Percentiles rank a stretch among this genome's conserved stretches.
Evolutionary conservation across 31 red algal species (phyloP).

Genomic region (Asparagopsis taxiformis): DNA sequence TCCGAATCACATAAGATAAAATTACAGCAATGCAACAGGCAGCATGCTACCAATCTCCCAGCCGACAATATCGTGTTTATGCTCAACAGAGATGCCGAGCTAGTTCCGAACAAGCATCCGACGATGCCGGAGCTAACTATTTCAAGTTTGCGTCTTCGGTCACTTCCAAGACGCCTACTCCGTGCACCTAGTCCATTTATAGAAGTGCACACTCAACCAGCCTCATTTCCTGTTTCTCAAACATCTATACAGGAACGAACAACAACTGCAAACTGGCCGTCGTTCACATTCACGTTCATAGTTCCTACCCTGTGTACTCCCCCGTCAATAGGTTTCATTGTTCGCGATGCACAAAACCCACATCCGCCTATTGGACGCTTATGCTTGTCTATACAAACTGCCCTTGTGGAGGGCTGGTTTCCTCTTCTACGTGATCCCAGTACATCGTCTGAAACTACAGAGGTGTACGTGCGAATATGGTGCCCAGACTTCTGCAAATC

Average conservation of each 20-base stretch:
- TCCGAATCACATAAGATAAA: no score
- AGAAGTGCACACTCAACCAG: not conserved
- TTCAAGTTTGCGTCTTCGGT: not conserved
- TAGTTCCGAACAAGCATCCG: no score
- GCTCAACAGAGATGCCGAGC: no score
- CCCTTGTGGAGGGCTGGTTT: constrained; percentile 34
- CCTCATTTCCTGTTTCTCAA: not conserved
- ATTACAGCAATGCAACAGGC: no score
- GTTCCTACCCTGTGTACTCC: not conserved
- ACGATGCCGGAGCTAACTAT: not conserved
- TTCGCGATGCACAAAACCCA: not conserved
- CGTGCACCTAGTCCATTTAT: not conserved
- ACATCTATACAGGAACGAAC: not conserved
- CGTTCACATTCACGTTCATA: not conserved
- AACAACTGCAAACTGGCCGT: not conserved
- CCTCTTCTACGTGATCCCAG: not conserved
- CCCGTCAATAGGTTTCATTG: not conserved
- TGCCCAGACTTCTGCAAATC: not conserved
- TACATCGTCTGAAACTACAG: not conserved
- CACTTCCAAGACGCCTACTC: not conserved
- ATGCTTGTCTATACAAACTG: not conserved
- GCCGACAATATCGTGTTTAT: no score
- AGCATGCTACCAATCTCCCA: no score
- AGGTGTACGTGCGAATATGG: constrained; percentile 13
- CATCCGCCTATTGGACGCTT: not conserved